Conservation (phyloP, 495 filamentous ascomycete species). For the Annulohypoxylon maeteangense region DNA sequence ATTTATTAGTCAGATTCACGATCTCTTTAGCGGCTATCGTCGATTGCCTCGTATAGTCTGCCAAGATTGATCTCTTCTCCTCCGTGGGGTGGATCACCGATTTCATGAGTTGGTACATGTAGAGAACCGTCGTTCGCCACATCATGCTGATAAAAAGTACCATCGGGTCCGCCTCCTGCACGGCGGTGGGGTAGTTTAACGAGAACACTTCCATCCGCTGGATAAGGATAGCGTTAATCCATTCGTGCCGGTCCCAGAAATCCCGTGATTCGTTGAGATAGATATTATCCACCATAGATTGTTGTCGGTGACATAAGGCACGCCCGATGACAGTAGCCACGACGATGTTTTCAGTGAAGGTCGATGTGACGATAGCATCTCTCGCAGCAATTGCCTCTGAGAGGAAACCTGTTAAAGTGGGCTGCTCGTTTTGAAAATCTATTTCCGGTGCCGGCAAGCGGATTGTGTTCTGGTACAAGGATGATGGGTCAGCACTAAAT, state of each 20-base stretch:
- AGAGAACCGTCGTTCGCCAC: slow-evolving; percentile 57
- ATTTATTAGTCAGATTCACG: slow-evolving; percentile 52
- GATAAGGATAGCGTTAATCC: slow-evolving; percentile 56
- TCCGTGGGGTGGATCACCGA: slow-evolving; percentile 30
- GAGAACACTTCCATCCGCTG: slow-evolving; percentile 51
- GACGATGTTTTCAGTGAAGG: slow-evolving; percentile 60
- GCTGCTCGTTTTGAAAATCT: slow-evolving; percentile 62
- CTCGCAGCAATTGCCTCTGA: slow-evolving; percentile 52
- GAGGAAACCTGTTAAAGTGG: slow-evolving; percentile 54
- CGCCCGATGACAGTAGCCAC: slow-evolving; percentile 61
- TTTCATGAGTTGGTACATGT: slow-evolving; percentile 53
- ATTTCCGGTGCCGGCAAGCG: slow-evolving; percentile 61
- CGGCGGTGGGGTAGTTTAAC: slow-evolving; percentile 45
- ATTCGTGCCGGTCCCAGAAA: slow-evolving; percentile 62
- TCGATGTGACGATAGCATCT: slow-evolving; percentile 50
- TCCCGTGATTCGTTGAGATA: slow-evolving; percentile 41
- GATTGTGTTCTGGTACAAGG: slow-evolving; percentile 50
- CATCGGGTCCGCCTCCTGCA: slow-evolving; percentile 59
- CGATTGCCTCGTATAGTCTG: slow-evolving; percentile 51
- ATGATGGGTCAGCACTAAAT: slow-evolving; percentile 23
- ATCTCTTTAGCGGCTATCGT: slow-evolving; percentile 56
- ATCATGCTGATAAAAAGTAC: slow-evolving; percentile 57
- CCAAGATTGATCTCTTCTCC: slow-evolving; percentile 40
- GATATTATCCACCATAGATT: slow-evolving; percentile 43
- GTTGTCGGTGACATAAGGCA: slow-evolving; percentile 56